Evolutionary conservation across 1,139 yeast genomes (phyloP), one percentile per base, ranked within the genome.

Genomic region (Taphrina deformans): DNA sequence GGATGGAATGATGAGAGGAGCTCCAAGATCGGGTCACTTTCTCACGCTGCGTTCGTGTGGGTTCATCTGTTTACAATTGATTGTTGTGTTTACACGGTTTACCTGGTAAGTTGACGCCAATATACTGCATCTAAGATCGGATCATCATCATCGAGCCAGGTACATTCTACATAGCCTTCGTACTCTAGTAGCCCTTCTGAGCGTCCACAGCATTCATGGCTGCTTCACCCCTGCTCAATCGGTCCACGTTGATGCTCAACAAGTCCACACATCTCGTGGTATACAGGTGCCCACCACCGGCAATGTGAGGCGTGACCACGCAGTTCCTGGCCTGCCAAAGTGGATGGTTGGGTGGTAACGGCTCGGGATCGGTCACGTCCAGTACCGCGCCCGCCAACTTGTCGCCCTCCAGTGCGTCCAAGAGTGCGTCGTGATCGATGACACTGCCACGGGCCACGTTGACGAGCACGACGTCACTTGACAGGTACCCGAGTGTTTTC

Each of bases 401-500:
- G 69, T 92, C 95, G 53, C 85, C 82, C 77, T 87, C 87, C 85
- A 88, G 82, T 67, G 96, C 96, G 73, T 84, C 85, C 52, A 88
- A 83, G 71, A 89, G 80, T 60, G 95, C 92, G 67, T 90, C 89
- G 68, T 89, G 87, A 73, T 89, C 96, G 61, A 89, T 86, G 68
- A 89, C 95, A 40, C 92, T 87, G 79, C 96, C 96, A 83, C 96
- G 86, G 24, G 93, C 87, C 70, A 93, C 92, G 75, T 89, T 89
- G 73, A 89, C 84, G 65, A 89, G 85, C 72, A 88, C 88, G 44
- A 95, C 82, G 70, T 96, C 96, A 71, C 88, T 89, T 76, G 87
- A 88, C 95, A 88, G 87, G 35, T 33, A 27, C 69, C 90, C 88
- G 69, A 89, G 85, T 76, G 88, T 95, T 55, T 92, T 88, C 67